Percentiles rank a stretch among this genome's conserved stretches.
Evolutionary conservation across 2,329 filamentous ascomycete species (phyloP).

Genomic region (Phoma sp.): DNA sequence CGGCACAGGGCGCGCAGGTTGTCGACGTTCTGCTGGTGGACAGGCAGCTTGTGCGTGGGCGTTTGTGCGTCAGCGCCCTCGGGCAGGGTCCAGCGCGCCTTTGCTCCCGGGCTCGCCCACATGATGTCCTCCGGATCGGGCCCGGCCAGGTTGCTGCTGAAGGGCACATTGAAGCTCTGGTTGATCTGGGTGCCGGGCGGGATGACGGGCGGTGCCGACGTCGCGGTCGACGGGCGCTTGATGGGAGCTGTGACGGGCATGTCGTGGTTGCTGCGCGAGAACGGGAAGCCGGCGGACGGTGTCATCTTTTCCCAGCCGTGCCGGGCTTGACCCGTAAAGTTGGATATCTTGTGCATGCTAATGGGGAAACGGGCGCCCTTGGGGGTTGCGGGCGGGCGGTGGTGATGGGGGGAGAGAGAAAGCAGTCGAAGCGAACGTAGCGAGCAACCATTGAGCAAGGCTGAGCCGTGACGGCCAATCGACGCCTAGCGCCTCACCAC

Average conservation of each 20-base stretch:
- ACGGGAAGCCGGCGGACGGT: conserved; percentile 66
- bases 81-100: conserved; percentile 91
- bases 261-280: conserved; percentile 65
- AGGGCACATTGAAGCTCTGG: conserved; percentile 96
- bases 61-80: conserved; percentile 84
- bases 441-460: conserved; percentile 12
- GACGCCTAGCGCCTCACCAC: conserved; percentile 10
- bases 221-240: conserved; percentile 61
- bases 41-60: conserved; percentile 86
- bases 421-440: conserved; percentile 21
- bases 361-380: conserved; percentile 32
- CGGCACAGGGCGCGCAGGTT: conserved; percentile 79
- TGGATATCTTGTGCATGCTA: conserved; percentile 71
- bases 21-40: conserved; percentile 86
- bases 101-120: conserved; percentile 85
- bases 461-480: conserved; percentile 19
- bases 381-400: conserved; percentile 32
- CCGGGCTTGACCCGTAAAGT: conserved; percentile 69
- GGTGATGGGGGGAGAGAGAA: conserved; percentile 31
- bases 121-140: conserved; percentile 94
- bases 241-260: conserved; percentile 58
- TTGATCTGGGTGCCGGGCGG: conserved; percentile 80
- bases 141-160: conserved; percentile 88
- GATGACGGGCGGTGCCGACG: conserved; percentile 64
- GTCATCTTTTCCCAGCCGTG: conserved; percentile 73